Evolutionary conservation across 495 filamentous ascomycete genomes (phyloP).

Genomic region (Penicillium mononematosum): DNA sequence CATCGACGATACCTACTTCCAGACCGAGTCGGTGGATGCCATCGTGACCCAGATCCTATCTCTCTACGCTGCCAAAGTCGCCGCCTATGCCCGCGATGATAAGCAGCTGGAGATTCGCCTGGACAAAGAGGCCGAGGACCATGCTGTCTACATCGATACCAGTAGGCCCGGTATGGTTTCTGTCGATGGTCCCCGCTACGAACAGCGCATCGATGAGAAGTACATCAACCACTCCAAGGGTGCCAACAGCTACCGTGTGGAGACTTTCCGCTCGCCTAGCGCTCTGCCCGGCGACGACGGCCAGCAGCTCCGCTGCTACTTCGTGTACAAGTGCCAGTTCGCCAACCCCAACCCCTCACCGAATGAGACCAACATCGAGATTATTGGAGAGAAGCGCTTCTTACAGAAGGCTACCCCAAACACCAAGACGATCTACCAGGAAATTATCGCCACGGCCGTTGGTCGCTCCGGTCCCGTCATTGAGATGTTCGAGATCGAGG

Average conservation of each 20-base stretch:
- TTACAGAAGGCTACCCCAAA: constrained; percentile 93
- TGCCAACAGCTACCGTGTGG: constrained; percentile 78
- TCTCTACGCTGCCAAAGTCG: constrained; percentile 95
- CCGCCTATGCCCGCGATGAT: constrained; percentile 89
- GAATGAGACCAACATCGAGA: constrained; percentile 82
- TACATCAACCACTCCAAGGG: constrained; percentile 75
- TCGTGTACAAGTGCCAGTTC: constrained; percentile 95
- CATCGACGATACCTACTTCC: constrained; percentile 99
- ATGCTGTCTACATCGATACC: constrained; percentile 98
- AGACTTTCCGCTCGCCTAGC: constrained; percentile 86
- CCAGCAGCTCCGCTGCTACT: constrained; percentile 91
- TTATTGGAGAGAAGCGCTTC: constrained; percentile 92
- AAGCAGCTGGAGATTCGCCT: constrained; percentile 89
- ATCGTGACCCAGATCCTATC: constrained; percentile 94
- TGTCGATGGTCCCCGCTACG: constrained; percentile 78
- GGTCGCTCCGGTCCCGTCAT: constrained; percentile 87
- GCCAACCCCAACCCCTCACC: constrained; percentile 66
- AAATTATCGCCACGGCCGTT: constrained; percentile 84
- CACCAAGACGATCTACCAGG: constrained; percentile 91
- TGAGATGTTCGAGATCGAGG: constrained; percentile 94
- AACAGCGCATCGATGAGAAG: constrained; percentile 90
- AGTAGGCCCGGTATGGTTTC: constrained; percentile 80
- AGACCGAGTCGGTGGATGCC: constrained; percentile 80
- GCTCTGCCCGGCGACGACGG: constrained; percentile 69
- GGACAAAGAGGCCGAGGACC: constrained; percentile 91